Base-by-base conservation (phyloP, 495 filamentous ascomycete genomes). In the Penicillium silybi region DNA sequence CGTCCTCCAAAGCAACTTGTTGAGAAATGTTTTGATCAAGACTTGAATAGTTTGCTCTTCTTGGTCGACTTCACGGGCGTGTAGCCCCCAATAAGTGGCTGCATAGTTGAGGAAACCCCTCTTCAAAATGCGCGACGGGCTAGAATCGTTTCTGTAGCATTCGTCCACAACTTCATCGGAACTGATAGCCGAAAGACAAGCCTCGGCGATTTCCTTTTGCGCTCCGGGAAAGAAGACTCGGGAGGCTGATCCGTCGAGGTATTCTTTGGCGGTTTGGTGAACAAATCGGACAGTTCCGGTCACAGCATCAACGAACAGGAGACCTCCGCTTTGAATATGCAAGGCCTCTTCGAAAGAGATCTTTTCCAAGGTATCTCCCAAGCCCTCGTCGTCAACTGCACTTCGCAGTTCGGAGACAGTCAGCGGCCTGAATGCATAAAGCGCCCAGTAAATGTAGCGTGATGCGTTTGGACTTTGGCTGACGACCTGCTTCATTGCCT, bases 111-210 rank as follows among this genome's bases (percentile, higher is more conserved):
- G 49, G 4, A 67, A 56, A 0, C 56, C 45, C 0, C 48, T 51
- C 1, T 42, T 42, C 0, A 46, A 23, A 6, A 3, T 56, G 2
- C 58, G 59, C 18, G 56, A 49, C 0, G 50, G 19, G 10, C 16
- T 38, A 17, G 20, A 46, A 13, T 52, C 17, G 9, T 57, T 67
- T 1, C 41, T 34, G 20, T 72, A 72, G 26, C 69, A 72, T 1
- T 70, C 67, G 46, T 69, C 69, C 0, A 72, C 53, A 6, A 68
- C 60, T 16, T 72, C 69, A 46, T 72, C 69, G 0, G 57, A 23
- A 1, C 49, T 64, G 9, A 72, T 66, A 0, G 47, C 37, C 0
- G 62, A 52, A 6, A 72, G 48, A 26, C 69, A 72, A 3, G 40
- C 26, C 5, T 72, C 63, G 1, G 69, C 65, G 11, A 72, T 72